Evolutionary conservation across 2,329 filamentous ascomycete genomes (phyloP), one percentile per base, ranked within the genome.

Genomic region (Alternaria sp.): DNA sequence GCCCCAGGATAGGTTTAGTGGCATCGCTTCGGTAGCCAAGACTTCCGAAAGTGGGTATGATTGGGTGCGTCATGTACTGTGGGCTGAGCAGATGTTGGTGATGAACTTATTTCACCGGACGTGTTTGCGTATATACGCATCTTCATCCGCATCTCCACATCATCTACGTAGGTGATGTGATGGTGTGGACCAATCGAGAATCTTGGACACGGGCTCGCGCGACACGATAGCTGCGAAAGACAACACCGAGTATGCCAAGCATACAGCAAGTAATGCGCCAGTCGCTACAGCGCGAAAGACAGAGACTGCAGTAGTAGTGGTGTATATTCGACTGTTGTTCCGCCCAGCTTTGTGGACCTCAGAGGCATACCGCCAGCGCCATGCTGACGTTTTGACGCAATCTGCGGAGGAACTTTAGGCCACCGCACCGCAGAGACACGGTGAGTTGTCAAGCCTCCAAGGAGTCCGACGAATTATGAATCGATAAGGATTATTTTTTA

Each of bases 11-110:
- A 28, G 26, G 54, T 30, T 44, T 58, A 58, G 46, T 23, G 59
- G 36, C 19, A 19, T 52, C 15, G 17, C 30, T n/a, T 58, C 59
- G 59, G 59, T 23, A 13, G 59, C 54, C 59, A 61, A 58, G 59
- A 13, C 10, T 13, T 19, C 54, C 59, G 59, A 40, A 15, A 17
- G 43, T 19, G 19, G 25, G 21, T 30, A 50, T 28, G 49, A 30
- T 28, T 21, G 19, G 23, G 10, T 15, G 45, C 43, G 23, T 47
- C 19, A 19, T 56, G 36, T 6, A 5, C 36, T 13, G 5, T 56
- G 26, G n/a, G 43, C 21, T 44, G 30, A 60, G 51, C 28, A 40
- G 13, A 36, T 40, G 49, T 52, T 8, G 19, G 36, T 32, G 9
- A 52, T 36, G 49, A 36, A 40, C 11, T 4, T 17, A 21, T 3